Evolutionary conservation across 2,329 filamentous ascomycete genomes (phyloP).

Genomic region (Neocatenulostroma microsporum): DNA sequence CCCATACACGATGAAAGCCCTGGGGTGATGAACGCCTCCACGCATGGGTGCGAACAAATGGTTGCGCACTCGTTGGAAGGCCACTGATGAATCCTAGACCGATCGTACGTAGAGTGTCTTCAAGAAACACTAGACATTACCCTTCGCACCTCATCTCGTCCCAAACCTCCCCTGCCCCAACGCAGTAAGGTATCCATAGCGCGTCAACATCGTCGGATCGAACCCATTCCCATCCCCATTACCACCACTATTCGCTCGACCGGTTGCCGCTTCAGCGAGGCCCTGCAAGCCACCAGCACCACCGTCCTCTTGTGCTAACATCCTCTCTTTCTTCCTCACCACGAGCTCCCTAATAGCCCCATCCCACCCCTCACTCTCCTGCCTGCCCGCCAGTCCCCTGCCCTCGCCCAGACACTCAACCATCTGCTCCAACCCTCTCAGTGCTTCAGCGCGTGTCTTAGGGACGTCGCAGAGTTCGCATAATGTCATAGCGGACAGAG

Average conservation of each 20-base stretch:
- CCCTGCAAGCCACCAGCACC: slow-evolving; percentile 36
- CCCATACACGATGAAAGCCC: too few species aligned
- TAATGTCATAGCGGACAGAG: slow-evolving; percentile 53
- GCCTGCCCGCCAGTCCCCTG: slow-evolving; percentile 34
- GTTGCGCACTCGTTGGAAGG: too few species aligned
- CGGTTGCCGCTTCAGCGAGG: slow-evolving; percentile 46
- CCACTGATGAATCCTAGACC: too few species aligned
- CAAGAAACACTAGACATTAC: background rate
- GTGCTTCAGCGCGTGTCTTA: slow-evolving; percentile 51
- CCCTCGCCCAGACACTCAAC: slow-evolving; percentile 42
- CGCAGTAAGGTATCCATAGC: slow-evolving; percentile 33
- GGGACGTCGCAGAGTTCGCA: slow-evolving; percentile 51
- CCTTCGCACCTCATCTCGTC: slow-evolving; percentile 11
- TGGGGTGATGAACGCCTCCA: too few species aligned
- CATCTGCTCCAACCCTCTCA: slow-evolving; percentile 49
- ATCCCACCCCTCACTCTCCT: slow-evolving; percentile 52
- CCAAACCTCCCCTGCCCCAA: slow-evolving; percentile 31
- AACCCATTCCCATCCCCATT: slow-evolving; percentile 15
- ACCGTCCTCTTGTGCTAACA: slow-evolving; percentile 30
- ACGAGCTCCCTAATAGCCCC: slow-evolving; percentile 48
- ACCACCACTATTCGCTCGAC: slow-evolving; percentile 9
- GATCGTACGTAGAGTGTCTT: background rate
- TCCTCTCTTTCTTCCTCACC: slow-evolving; percentile 33
- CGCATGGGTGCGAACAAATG: too few species aligned
- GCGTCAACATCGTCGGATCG: slow-evolving; percentile 32